Evolutionary conservation across 2,329 filamentous ascomycete genomes (phyloP), one percentile per base, ranked within the genome.

Genomic region (Ophiocordyceps polyrhachis-furcata): DNA sequence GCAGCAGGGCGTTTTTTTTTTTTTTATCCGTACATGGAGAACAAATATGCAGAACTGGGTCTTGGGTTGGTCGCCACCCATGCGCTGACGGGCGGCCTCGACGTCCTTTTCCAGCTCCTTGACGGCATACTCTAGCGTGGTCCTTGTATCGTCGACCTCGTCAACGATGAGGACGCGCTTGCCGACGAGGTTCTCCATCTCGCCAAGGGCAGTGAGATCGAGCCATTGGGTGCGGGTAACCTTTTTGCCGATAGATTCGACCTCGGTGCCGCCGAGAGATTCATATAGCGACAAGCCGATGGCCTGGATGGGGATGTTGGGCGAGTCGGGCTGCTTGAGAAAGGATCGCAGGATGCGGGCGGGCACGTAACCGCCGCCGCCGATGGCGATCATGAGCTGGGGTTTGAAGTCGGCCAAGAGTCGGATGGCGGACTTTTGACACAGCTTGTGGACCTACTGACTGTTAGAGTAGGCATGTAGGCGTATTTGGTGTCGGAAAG

Each of bases 161-260:
- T 94, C 87, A 31, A 94, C 87, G 51, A 94, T 93, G 52, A 94
- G 70, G 49, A 94, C 79, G 61, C 83, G 83, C 74, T 93, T 93
- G 65, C 86, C 86, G 50, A 93, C 81, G 57, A 94, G 69, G 65
- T 88, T 88, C 59, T 79, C 74, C 81, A 93, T 91, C 64, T 87
- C 79, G 51, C 75, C 72, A 42, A 94, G 74, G 42, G 81, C 81
- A 51, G 74, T 83, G 49, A 98, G 70, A 63, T 98, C 91, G 47
- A 98, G 79, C 91, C 91, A 98, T 74, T 98, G 91, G 37, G 91
- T 96, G 55, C 91, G 83, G 40, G 86, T 96, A 55, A 98, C 91
- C 68, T 93, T 91, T 52, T 85, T 95, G 52, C 89, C 89, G 40
- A 83, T 81, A 50, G 73, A 67, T 67, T 98, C 91, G 47, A 66